These are phyloP conservation scores for Podospora pseudoanserina DNA, from an alignment of 495 filamentous ascomycete species.

Conservation along the genomic window DNA sequence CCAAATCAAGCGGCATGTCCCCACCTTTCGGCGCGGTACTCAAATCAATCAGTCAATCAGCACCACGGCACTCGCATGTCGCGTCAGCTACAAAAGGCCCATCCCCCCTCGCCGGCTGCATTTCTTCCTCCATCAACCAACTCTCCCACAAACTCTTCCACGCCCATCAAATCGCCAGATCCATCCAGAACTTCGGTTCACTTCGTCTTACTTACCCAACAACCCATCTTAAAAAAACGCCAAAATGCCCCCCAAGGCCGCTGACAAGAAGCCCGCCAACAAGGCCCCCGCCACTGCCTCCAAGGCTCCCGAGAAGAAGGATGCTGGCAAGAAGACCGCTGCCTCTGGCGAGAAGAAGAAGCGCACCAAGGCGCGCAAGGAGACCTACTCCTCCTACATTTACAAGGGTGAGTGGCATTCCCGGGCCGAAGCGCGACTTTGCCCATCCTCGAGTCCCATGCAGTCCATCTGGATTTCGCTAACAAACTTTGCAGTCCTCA, in stretches of 20 bases:
- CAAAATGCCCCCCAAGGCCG: constrained; percentile 94
- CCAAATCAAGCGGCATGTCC: constrained; percentile 33
- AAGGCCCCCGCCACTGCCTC: constrained; percentile 86
- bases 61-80: constrained; percentile 38
- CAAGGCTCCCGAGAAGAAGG: constrained; percentile 90
- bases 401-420: constrained; percentile 80
- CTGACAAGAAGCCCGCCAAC: constrained; percentile 96
- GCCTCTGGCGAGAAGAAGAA: constrained; percentile 99
- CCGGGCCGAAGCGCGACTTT: background rate
- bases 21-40: constrained; percentile 29
- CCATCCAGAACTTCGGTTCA: constrained; percentile 39
- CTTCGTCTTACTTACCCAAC: constrained; percentile 31
- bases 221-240: constrained; percentile 33
- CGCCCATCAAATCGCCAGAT: constrained; percentile 16
- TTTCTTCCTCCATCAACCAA: constrained; percentile 43
- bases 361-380: constrained; percentile 99
- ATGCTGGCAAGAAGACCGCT: constrained; percentile 99
- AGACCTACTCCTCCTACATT: constrained; percentile 99
- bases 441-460: background rate
- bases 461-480: constrained; percentile 7
- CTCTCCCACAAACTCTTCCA: constrained; percentile 42
- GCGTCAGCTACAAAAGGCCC: constrained; percentile 52
- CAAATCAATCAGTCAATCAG: constrained; percentile 48
- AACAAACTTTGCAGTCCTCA: constrained; percentile 66
- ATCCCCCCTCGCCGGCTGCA: constrained; percentile 45